phyloP scores from a whole-genome alignment of 2,329 filamentous ascomycete genomes.

The Botrytis galanthina region DNA sequence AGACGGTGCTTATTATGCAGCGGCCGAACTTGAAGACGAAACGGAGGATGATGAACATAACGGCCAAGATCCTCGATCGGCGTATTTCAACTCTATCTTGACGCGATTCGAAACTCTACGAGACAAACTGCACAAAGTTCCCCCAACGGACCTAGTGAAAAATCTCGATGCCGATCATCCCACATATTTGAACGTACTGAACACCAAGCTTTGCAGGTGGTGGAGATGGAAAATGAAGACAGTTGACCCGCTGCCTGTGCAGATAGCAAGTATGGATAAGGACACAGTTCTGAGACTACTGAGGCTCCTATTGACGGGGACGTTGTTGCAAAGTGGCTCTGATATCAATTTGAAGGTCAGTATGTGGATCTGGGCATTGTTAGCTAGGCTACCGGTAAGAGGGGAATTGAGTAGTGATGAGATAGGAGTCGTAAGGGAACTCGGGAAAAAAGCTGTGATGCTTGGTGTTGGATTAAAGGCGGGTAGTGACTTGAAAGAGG shows the following conservation, averaged over 20 bases:
- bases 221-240: conserved; percentile 54
- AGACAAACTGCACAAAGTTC: conserved; percentile 53
- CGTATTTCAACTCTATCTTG: conserved; percentile 67
- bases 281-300: conserved; percentile 65
- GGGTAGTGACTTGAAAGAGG: conserved; percentile 41
- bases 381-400: conserved; percentile 70
- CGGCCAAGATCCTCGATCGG: conserved; percentile 51
- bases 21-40: conserved; percentile 40
- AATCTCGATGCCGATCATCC: conserved; percentile 53
- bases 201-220: conserved; percentile 45
- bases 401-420: conserved; percentile 75
- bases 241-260: conserved; percentile 56
- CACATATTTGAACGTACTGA: conserved; percentile 44
- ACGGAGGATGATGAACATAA: conserved; percentile 31
- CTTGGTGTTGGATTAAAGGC: conserved; percentile 40
- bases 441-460: conserved; percentile 73
- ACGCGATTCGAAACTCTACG: conserved; percentile 66
- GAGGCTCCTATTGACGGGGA: conserved; percentile 61
- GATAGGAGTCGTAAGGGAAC: conserved; percentile 71
- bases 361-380: conserved; percentile 80
- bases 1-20: conserved; percentile 76
- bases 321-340: conserved; percentile 54
- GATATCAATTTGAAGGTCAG: conserved; percentile 66
- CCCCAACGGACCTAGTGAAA: conserved; percentile 52
- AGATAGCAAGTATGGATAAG: conserved; percentile 64